Evolutionary conservation across 192 early-diverging fungal species (phyloP), one percentile per base, ranked within the genome.

Genomic region (Coemansia sp.): DNA sequence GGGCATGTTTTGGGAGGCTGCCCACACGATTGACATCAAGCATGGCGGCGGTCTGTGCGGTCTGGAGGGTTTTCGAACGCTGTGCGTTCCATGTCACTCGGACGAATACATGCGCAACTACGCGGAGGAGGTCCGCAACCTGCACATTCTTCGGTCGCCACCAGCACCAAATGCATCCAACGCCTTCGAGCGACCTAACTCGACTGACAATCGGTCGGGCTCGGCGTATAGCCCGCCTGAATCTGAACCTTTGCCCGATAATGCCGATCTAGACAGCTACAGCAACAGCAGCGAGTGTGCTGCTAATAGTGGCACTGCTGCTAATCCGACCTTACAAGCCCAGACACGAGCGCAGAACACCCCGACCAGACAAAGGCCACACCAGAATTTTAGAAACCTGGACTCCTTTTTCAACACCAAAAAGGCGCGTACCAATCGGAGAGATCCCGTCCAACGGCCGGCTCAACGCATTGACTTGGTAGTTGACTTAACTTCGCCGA

Each of bases 1-100:
- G 39, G 81, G 81, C 22, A 77, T 78, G 81, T 77, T 83, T 62
- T 83, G 81, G 81, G 81, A 83, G 53, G 81, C 81, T 3, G 81
- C 81, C 0, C 81, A 83, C 43, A 61, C 57, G 14, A 63, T 83
- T 42, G 81, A 83, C 22, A 76, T 83, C 41, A 68, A 68, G 62
- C 70, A 75, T 12, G 81, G 81, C 45, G 81, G 81, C 44, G 81
- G 81, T 1, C 43, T 83, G 59, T 83, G 81, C 61, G 76, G 81
- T 1, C 81, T 83, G 1, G 71, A 72, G 32, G 76, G 76, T 8
- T 77, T 75, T 64, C 69, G 63, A 42, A 83, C 81, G 41, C 67
- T 83, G 61, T 83, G 81, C 55, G 72, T 74, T 22, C 81, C 81
- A 7, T 83, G 81, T 41, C 81, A 83, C 43, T 58, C 41, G 38